Evolutionary conservation across 768 basidiomycete species (phyloP).

Genomic region (Naganishia randhawae): DNA sequence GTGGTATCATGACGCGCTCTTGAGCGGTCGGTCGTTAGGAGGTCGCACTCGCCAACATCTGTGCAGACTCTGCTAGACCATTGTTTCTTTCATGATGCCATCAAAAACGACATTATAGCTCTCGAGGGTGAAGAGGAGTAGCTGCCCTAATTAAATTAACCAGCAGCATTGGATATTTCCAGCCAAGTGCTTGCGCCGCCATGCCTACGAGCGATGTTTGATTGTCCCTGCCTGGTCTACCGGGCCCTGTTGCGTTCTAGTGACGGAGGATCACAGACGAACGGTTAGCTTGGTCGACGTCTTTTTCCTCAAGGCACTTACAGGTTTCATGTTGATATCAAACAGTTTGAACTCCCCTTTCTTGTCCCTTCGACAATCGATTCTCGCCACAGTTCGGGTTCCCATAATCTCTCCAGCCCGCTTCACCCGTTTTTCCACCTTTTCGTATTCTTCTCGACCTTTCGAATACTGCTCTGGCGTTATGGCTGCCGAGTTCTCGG

Average conservation of each 20-base stretch:
- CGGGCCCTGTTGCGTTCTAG: conserved; percentile 46
- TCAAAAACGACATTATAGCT: not conserved
- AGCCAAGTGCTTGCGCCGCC: conserved; percentile 42
- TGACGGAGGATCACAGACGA: not conserved
- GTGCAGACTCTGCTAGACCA: no score
- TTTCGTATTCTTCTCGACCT: conserved; percentile 30
- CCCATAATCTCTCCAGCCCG: conserved; percentile 31
- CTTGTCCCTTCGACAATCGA: conserved; percentile 35
- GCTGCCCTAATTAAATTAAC: conserved; percentile 33
- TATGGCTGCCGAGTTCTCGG: conserved; percentile 38
- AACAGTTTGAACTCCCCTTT: conserved; percentile 38
- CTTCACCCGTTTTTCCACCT: conserved; percentile 32
- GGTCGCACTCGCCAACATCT: not conserved
- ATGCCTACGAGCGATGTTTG: conserved; percentile 42
- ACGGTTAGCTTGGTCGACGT: not conserved
- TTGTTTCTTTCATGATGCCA: no score
- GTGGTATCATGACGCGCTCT: not conserved
- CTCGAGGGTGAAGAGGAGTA: not conserved
- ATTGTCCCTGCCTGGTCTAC: conserved; percentile 41
- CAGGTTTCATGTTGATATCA: conserved; percentile 47
- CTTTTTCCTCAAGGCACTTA: conserved; percentile 25
- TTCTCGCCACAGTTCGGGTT: conserved; percentile 33
- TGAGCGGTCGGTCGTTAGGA: not conserved
- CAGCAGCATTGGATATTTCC: conserved; percentile 39
- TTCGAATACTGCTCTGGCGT: conserved; percentile 31